Base-by-base conservation (phyloP, 1,139 yeast species). In the Lodderomyces metapsilosis region DNA sequence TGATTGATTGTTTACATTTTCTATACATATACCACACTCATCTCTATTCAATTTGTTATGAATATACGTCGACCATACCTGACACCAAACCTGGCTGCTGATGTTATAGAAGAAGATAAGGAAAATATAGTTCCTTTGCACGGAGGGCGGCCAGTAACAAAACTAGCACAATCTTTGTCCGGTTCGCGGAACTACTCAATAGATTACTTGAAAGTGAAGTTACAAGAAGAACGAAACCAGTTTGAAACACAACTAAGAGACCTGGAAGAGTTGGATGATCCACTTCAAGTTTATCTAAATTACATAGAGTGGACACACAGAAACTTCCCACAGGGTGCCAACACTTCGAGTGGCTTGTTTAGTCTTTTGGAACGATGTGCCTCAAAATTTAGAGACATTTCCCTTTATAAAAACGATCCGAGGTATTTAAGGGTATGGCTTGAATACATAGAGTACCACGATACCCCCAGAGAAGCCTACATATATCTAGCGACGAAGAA, bases 381-480 rank as follows among this genome's bases (percentile, higher is more conserved):
- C 0, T 75, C 82, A 27, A 71, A 72, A 49, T 88, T 88, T 55
- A 70, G 84, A 51, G 89, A 85, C 52, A 73, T 74, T 20, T 59
- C 64, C 1, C 79, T 77, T 50, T 91, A 89, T 59, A 83, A 81
- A 47, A 85, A 91, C 57, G 97, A 91, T 57, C 78, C 89, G 0
- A 64, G 97, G 39, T 91, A 87, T 57, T 63, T 92, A 41, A 76
- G 74, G 47, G 73, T 89, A 1, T 92, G 98, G 97, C 63, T 91
- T 39, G 82, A 80, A 46, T 88, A 86, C 57, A 78, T 84, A 17
- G 74, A 72, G 18, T 82, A 78, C 52, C 77, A 86, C 1, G 92
- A 86, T 48, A 71, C 82, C 4, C 92, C 94, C 0, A 63, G 76
- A 25, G 95, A 87, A 43, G 72, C 88, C 4, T 91, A 84, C 58